These are phyloP conservation scores for Fusarium redolens DNA, from an alignment of 2,329 filamentous ascomycete genomes.

Conservation along the genomic window DNA sequence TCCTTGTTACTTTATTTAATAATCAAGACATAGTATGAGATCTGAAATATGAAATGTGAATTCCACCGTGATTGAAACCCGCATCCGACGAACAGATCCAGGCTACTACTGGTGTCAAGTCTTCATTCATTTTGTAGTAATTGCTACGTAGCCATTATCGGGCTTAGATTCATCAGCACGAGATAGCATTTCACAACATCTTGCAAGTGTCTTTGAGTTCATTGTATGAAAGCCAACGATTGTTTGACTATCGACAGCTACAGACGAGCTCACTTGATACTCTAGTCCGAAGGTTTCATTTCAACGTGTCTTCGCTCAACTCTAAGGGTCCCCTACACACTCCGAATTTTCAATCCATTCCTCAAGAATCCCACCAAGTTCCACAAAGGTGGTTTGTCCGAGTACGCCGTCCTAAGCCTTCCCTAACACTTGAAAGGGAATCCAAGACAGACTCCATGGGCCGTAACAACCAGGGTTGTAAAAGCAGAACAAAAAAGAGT, in stretches of 20 bases:
- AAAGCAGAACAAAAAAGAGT: constrained; percentile 36
- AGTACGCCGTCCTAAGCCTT: constrained; percentile 39
- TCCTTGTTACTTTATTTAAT: not conserved
- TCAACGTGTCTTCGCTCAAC: constrained; percentile 38
- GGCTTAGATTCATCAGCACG: not conserved
- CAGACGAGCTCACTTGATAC: constrained; percentile 51
- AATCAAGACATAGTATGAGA: not conserved
- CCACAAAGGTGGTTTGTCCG: constrained; percentile 38
- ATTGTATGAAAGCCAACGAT: constrained; percentile 25
- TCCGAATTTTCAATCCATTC: constrained; percentile 42
- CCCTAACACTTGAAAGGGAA: constrained; percentile 53
- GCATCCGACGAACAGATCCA: not conserved
- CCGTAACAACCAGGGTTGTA: constrained; percentile 37
- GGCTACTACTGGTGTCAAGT: not conserved
- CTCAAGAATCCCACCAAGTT: constrained; percentile 29
- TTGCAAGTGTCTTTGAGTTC: not conserved
- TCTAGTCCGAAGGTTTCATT: constrained; percentile 42
- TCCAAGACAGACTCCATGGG: constrained; percentile 43
- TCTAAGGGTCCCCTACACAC: constrained; percentile 45
- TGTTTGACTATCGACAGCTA: constrained; percentile 33
- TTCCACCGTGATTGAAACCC: not conserved
- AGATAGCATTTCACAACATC: constrained; percentile 7
- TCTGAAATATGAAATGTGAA: not conserved
- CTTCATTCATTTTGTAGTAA: not conserved
- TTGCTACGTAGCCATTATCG: not conserved